Evolutionary conservation across 1,284 basidiomycete species (phyloP), one percentile per base, ranked within the genome.

Genomic region (Microbotryum silenes-acaulis): DNA sequence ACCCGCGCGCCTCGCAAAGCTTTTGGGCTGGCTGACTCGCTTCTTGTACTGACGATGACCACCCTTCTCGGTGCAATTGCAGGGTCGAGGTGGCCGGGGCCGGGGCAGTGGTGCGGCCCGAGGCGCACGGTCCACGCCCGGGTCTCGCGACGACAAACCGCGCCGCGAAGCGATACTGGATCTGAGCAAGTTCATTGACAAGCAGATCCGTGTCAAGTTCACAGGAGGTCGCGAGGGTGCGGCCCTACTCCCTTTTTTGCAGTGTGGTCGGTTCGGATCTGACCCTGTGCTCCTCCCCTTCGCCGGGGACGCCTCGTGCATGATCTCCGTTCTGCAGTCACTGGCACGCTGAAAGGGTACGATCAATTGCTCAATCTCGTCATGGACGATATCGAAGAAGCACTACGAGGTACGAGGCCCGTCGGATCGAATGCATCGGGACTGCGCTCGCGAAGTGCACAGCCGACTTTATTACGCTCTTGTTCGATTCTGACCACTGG

Each of bases 331-430:
- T 50, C 25, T 57, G 9, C 72, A 97, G 96, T 97, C 51, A 88
- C 85, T 20, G 94, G 94, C 12, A 81, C 87, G 16, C 78, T 98
- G 67, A 98, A 98, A 77, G 94, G 94, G 16, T 97, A 86, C 73
- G 96, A 98, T 77, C 93, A 97, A 73, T 81, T 98, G 50, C 83
- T 98, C 71, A 98, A 98, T 76, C 84, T 98, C 60, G 94, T 94
- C 54, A 82, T 94, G 59, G 91, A 93, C 76, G 86, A 92, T 60
- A 89, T 93, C 6, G 81, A 85, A 70, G 91, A 93, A 75, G 79
- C 83, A 27, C 60, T 90, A 9, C 81, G 82, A 75, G 83, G 89
- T 86, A 25, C 23, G 71, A 42, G 4, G 0, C 31, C n/a, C 47
- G n/a, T 37, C 49, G 18, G n/a, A 18, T 21, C 21, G 9, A 14